Percentiles rank a stretch among this genome's conserved stretches.
Conservation (phyloP, 225 moss, liverwort and hornwort genomes). For the Bryum argenteum region DNA sequence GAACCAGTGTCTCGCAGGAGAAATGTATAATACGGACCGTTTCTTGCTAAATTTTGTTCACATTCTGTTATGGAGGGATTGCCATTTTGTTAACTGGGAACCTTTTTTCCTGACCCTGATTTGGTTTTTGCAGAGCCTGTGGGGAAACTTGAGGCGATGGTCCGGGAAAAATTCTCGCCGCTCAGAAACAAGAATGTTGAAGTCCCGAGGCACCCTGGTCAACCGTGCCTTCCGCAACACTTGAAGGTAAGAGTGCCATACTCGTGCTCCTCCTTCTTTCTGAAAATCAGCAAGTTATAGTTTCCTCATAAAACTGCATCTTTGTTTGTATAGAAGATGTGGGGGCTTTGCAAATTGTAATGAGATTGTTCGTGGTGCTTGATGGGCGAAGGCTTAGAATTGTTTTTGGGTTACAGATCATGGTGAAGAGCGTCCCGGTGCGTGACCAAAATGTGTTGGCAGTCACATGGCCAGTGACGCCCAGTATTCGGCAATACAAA, state of each 20-base stretch:
- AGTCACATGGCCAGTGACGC: constrained; percentile 74
- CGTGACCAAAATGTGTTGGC: constrained; percentile 76
- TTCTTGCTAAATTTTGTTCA: no score
- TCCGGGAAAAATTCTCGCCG: constrained; percentile 53
- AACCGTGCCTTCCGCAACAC: constrained; percentile 75
- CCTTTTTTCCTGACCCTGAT: no score
- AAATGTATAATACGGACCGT: no score
- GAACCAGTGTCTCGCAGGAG: no score
- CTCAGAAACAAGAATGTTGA: constrained; percentile 53
- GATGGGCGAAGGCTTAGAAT: no score
- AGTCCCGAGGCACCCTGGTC: constrained; percentile 59
- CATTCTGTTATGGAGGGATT: no score
- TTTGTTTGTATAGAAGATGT: no score
- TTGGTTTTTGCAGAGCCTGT: constrained; percentile 63
- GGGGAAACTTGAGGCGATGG: constrained; percentile 66
- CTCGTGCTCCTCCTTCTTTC: no score
- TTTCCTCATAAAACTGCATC: no score
- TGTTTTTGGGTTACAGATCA: constrained; percentile 43
- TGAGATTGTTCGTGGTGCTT: no score
- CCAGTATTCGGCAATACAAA: constrained; percentile 66
- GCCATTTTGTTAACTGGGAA: not conserved
- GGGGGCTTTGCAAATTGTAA: no score
- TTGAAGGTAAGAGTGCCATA: constrained; percentile 54
- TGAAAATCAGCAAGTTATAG: no score
- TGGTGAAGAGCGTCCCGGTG: constrained; percentile 85